Base-by-base conservation (phyloP, 2,329 filamentous ascomycete genomes). In the Rhynchosporium agropyri region DNA sequence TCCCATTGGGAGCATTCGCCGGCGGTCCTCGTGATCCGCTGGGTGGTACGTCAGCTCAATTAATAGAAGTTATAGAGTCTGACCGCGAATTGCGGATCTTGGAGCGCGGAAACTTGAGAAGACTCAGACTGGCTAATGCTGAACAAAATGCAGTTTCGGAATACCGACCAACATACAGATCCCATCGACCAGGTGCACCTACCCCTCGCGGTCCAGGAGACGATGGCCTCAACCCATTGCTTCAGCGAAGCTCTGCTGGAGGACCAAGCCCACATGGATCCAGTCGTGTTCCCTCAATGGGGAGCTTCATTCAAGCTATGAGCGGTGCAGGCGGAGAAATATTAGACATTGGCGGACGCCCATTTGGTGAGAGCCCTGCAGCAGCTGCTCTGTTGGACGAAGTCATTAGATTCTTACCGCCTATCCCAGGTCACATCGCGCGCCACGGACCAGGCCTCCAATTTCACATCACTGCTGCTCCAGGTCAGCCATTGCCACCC, bases 191-290 rank as follows among this genome's bases (percentile, higher is more conserved):
- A 59, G 81, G 81, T 53, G 81, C 80, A 40, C 65, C 69, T 45
- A 65, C 78, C 26, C 79, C 83, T 38, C 78, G 84, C 58, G 81
- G 84, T 62, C 81, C 81, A 33, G 58, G 46, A 31, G 92, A 97
- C 67, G 93, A 97, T 73, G 92, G 92, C 3, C 82, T 87, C 28
- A 97, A 98, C 72, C 94, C 94, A 49, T 81, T 98, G 12, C 84
- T 98, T 60, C 89, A 92, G 67, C 88, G 91, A 61, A 76, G 77
- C 51, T 76, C 65, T 53, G 57, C 65, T 43, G 60, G 73, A 54
- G 77, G 79, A 28, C 71, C 76, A 31, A 75, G 73, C 29, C 77
- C 78, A 61, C 82, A 86, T 20, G 72, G 72, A 40, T 72, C 80
- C 8, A 80, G 83, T 58, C 83, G 83, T 54, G 77, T 78, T 50